Evolutionary conservation across 2,329 filamentous ascomycete genomes (phyloP), one percentile per base, ranked within the genome.

Genomic region (Coleophoma eucalyptorum): DNA sequence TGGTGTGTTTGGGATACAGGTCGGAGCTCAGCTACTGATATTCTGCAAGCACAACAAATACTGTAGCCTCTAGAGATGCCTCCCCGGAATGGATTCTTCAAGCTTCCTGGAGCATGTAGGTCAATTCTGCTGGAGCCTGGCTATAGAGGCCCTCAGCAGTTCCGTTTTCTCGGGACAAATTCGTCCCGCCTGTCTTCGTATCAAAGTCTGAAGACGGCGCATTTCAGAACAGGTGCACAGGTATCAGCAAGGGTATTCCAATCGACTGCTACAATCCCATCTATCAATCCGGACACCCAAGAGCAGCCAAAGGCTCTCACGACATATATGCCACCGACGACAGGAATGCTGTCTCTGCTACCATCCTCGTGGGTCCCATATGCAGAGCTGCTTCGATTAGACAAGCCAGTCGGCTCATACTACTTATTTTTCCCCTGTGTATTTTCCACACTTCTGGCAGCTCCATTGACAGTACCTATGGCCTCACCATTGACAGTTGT

Each of bases 351-450:
- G 31, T 86, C 89, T 3, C 68, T 75, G 47, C 73, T 95, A 2
- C 90, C 90, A 2, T 55, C 71, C 18, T 80, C 86, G 50, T 84
- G 84, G 76, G 76, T 94, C 3, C 90, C 90, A 1, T 95, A 94
- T 63, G 90, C 84, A 44, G 90, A 95, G 65, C 80, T 96, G 13
- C 80, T 88, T 62, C 86, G 91, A 45, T 74, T 95, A 44, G 86
- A 94, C 69, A 94, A 90, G 62, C 90, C 89, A 1, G 79, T 84
- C 0, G 90, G 90, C 43, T 89, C 88, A 2, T 89, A 90, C 71
- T 94, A 94, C 65, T 83, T 96, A 54, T 93, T 86, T 73, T 88
- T 92, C 61, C 90, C 90, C 26, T 93, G 90, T 62, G 74, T 94
- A 12, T 95, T 92, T 72, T 92, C 89, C 50, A 91, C 90, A 0